These are phyloP conservation scores for Knufia fluminis DNA, from an alignment of 2,329 filamentous ascomycete species.

Conservation along the genomic window DNA sequence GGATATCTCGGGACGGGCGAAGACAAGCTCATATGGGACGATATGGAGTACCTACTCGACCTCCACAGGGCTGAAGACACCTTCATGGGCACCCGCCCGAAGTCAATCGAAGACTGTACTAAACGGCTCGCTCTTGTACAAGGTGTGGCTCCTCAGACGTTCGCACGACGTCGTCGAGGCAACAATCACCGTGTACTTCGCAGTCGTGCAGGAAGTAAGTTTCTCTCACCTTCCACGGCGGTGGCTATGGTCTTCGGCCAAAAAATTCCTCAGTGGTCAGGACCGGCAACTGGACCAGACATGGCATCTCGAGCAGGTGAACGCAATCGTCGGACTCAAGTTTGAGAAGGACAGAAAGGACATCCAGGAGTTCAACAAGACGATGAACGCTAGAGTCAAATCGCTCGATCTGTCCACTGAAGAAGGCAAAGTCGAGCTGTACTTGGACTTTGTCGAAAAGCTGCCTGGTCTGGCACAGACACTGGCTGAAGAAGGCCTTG, in stretches of 20 bases:
- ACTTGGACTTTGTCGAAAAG: no score
- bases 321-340: no score
- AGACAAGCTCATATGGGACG: background rate
- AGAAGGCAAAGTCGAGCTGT: no score
- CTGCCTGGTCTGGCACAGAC: no score
- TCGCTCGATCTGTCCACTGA: no score
- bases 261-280: no score
- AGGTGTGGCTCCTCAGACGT: slow-evolving; percentile 4
- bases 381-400: no score
- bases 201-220: background rate
- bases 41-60: background rate
- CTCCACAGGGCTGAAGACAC: background rate
- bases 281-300: no score
- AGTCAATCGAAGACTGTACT: background rate
- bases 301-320: no score
- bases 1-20: background rate
- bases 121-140: background rate
- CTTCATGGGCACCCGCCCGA: background rate
- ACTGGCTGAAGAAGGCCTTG: no score
- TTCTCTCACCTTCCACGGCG: background rate
- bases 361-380: no score
- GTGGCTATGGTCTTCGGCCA: background rate
- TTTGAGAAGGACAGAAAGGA: no score
- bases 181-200: background rate
- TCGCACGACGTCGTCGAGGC: background rate